Base-by-base conservation (phyloP, 2,329 filamentous ascomycete species). In the Ascochyta viciae-villosae region DNA sequence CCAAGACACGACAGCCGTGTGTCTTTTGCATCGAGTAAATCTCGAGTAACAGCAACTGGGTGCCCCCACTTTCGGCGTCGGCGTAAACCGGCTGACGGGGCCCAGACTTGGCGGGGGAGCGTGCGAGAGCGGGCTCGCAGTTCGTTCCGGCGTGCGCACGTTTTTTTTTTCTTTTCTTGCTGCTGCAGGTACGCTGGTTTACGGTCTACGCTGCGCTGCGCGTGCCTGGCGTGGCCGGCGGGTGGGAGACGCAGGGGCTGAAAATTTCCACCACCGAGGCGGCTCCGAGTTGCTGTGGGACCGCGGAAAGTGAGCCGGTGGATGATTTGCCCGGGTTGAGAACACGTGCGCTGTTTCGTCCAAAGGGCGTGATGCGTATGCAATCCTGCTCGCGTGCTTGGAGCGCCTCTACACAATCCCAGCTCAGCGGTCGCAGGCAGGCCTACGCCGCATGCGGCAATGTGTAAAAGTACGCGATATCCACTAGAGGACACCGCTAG, bases 251-350 rank as follows among this genome's bases (percentile, higher is more conserved):
- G 16, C 29, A 39, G 47, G 42, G 31, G 38, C 22, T 37, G 48
- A 50, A 55, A 55, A 46, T 46, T 55, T 47, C 47, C 33, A 42
- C 53, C 46, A 47, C 47, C 53, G 46, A 35, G 41, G 35, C 40
- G 10, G 41, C 26, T 46, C 53, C 42, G 53, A 46, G 23, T 31
- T 13, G 13, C 29, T 35, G 49, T 34, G 41, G 41, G 24, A 51
- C 48, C 33, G 24, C 23, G 31, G 9, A 9, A 44, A 23, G 44
- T 49, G 13, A 27, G 9, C 45, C 45, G 51, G 27, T 26, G 9
- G 22, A n/a, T 44, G 19, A 22, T 10, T 35, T 34, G 6, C 10
- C 10, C 15, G 29, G 45, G 27, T 35, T 42, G 43, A 16, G 12
- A n/a, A 40, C 45, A 46, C 35, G 6, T 41, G 39, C 42, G 19